Conservation (phyloP, 257 asterid species). For the Solanum neorickii region DNA sequence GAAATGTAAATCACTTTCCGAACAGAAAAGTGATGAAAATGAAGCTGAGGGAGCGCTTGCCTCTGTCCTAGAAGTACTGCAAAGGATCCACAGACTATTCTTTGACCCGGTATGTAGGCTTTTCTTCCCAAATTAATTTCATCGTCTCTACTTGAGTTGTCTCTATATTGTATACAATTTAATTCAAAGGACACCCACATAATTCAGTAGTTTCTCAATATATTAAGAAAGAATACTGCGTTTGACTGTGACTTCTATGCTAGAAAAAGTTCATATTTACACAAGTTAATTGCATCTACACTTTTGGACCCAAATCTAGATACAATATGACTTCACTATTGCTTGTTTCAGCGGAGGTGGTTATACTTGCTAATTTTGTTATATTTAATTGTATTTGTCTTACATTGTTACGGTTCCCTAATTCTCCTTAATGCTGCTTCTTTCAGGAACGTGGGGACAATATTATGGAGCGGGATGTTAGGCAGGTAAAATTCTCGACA, state of each 20-base stretch:
- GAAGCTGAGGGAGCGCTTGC: slow-evolving; percentile 79
- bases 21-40: slow-evolving; percentile 61
- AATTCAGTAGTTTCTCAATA: background rate
- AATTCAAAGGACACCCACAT: background rate
- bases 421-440: background rate
- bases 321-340: background rate
- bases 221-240: background rate
- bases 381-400: background rate
- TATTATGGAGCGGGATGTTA: slow-evolving; percentile 56
- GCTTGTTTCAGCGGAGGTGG: background rate
- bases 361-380: background rate
- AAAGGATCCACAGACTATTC: slow-evolving; percentile 47
- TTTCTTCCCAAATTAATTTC: background rate
- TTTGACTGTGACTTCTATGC: background rate
- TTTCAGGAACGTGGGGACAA: slow-evolving; percentile 41
- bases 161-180: background rate
- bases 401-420: background rate
- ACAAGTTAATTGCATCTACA: background rate
- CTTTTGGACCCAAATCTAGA: background rate
- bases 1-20: slow-evolving; percentile 54
- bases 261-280: background rate
- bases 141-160: background rate
- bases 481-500: slow-evolving; percentile 44
- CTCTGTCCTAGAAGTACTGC: slow-evolving; percentile 53
- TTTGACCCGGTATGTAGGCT: slow-evolving; percentile 35